Base-by-base conservation (phyloP, 108 stramenopile genomes). In the Fragilaria radians region DNA sequence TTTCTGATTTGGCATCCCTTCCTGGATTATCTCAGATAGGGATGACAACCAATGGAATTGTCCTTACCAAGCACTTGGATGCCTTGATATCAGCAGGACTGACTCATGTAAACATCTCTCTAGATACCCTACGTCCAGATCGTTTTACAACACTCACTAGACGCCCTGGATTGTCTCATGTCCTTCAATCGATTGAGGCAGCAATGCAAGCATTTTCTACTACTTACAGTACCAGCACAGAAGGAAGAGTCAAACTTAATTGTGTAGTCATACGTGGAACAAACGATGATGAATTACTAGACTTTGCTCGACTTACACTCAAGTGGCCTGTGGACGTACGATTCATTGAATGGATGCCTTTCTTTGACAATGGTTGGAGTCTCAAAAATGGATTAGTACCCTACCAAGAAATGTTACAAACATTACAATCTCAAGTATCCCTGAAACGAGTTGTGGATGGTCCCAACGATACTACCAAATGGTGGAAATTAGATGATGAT, bases 311-410 rank as follows among this genome's bases (percentile, higher is more conserved):
- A 30, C 54, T 94, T 50, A 77, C 93, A n/a, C 65, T 77, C 31
- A 59, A 86, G 3, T 57, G 74, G 19, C 79, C 76, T 17, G 69
- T 98, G 14, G 89, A 96, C 52, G 78, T 97, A 33, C 85, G 99
- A 3, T 99, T 99, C 65, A 99, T 99, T 53, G 99, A 99, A 80
- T 96, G 94, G 91, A 99, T 99, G 99, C 99, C 99, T 24, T 99
- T 99, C 64, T 85, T 91, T 55, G 91, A 88, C 58, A 99, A 98
- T 72, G 80, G 81, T 19, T 99, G 96, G 88, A 83, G 83, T 54
- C 36, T 42, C 36, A 67, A 64, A 48, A 61, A 65, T 30, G 67
- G 71, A 31, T 94, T 96, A 62, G 66, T 99, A 7, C 76, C 86
- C 28, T 97, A 96, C 59, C 54, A 67, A 47, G 96, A 96, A 42